A percentile compares a stretch with the other conserved stretches of the same genome.
Evolutionary conservation across 176 grass and related monocot species (phyloP).

Genomic region (Pharus latifolius): DNA sequence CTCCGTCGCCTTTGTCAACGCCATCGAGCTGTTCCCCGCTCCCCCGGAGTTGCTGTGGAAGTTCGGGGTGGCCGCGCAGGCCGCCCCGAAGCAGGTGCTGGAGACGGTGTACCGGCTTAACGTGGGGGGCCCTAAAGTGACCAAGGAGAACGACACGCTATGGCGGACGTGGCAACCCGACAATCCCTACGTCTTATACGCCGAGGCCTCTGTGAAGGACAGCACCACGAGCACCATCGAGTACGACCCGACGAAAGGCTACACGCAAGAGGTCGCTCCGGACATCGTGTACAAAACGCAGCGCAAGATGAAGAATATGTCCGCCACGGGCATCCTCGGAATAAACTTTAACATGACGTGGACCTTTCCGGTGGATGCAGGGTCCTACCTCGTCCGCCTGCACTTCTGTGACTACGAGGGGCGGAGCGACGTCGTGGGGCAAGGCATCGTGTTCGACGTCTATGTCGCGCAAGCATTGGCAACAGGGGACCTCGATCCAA

Average conservation of each 20-base stretch:
- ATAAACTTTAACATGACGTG: slow-evolving; percentile 51
- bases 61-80: background rate
- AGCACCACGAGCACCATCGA: background rate
- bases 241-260: background rate
- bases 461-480: slow-evolving; percentile 29
- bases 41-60: slow-evolving; percentile 25
- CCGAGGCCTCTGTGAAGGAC: background rate
- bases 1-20: slow-evolving; percentile 37
- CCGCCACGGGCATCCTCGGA: background rate
- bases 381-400: slow-evolving; percentile 45
- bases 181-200: slow-evolving; percentile 15
- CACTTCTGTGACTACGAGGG: slow-evolving; percentile 67
- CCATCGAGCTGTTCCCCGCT: slow-evolving; percentile 48
- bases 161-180: slow-evolving; percentile 71
- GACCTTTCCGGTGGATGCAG: slow-evolving; percentile 20
- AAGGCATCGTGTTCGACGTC: slow-evolving; percentile 21
- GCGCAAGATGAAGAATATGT: slow-evolving; percentile 20
- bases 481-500: background rate
- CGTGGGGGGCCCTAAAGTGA: slow-evolving; percentile 41
- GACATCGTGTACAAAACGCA: slow-evolving; percentile 39
- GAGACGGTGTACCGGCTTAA: slow-evolving; percentile 64
- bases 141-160: slow-evolving; percentile 22
- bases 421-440: background rate
- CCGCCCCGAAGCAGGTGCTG: background rate
- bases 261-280: slow-evolving; percentile 27